A percentile compares a stretch with the other conserved stretches of the same genome.
These are phyloP conservation scores for Biscogniauxia sp. DNA, from an alignment of 2,329 filamentous ascomycete genomes.

Conservation along the genomic window DNA sequence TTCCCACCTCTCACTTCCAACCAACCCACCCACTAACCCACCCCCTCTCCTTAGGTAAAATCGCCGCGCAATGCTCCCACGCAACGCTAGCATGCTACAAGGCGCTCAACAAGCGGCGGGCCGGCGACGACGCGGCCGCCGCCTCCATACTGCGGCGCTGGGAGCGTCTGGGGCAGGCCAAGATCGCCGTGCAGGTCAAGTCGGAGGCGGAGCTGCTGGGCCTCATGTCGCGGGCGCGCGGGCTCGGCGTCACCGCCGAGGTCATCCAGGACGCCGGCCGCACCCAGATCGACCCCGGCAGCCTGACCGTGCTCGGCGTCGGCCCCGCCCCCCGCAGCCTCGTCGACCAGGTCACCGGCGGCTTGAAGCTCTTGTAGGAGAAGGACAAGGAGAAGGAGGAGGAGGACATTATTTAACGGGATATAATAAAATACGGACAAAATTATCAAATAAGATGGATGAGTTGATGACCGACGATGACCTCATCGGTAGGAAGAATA, in stretches of 20 bases:
- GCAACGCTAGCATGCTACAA: conserved; percentile 99
- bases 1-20: background rate
- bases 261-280: conserved; percentile 94
- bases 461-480: too few relatives aligned
- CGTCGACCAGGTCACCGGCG: conserved; percentile 67
- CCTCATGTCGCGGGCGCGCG: conserved; percentile 74
- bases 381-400: background rate
- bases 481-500: background rate
- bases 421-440: too few relatives aligned
- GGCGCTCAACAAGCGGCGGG: conserved; percentile 54
- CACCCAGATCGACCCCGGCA: conserved; percentile 93
- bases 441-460: too few relatives aligned
- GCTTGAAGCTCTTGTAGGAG: conserved; percentile 28
- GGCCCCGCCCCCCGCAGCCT: conserved; percentile 79
- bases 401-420: too few relatives aligned
- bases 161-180: conserved; percentile 85
- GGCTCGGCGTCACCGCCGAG: conserved; percentile 81
- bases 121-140: conserved; percentile 43
- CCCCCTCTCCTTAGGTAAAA: conserved; percentile 70
- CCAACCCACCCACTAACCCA: conserved; percentile 3
- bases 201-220: conserved; percentile 77
- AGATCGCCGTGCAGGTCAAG: conserved; percentile 89
- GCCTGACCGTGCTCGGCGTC: conserved; percentile 85
- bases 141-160: conserved; percentile 72
- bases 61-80: conserved; percentile 91